Evolutionary conservation across 208 protist genomes (phyloP).

Genomic region (Leishmania guyanensis): DNA sequence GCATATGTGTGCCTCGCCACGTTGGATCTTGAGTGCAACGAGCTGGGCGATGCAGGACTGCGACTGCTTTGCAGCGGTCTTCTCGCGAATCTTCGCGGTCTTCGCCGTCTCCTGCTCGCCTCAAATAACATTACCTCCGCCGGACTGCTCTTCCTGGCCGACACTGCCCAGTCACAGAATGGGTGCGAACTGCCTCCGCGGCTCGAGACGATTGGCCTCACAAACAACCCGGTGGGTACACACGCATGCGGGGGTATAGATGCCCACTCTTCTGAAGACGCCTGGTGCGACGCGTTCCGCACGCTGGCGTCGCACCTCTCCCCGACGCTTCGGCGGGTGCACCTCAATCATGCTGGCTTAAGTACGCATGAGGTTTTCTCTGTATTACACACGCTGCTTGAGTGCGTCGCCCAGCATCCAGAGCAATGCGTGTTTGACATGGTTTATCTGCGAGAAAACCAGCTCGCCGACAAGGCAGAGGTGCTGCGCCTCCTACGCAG

Average conservation of each 20-base stretch:
- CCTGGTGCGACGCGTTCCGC: conserved; percentile 12
- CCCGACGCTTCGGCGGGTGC: conserved; percentile 33
- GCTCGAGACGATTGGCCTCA: conserved; percentile 39
- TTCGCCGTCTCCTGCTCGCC: conserved; percentile 35
- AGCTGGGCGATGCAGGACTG: conserved; percentile 30
- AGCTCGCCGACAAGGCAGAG: conserved; percentile 1
- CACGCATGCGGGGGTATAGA: background rate
- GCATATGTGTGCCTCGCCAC: conserved; percentile 12
- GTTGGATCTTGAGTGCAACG: conserved; percentile 44
- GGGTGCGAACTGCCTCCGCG: background rate
- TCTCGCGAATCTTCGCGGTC: conserved; percentile 9
- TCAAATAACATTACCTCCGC: conserved; percentile 20
- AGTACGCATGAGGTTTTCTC: conserved; percentile 14
- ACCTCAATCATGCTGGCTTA: conserved; percentile 43
- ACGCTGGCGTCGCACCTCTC: background rate
- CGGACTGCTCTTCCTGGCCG: conserved; percentile 10
- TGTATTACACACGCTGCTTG: conserved; percentile 22
- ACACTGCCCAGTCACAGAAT: background rate
- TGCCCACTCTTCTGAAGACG: background rate
- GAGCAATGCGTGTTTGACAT: conserved; percentile 11
- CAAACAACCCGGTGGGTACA: conserved; percentile 38
- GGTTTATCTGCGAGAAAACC: conserved; percentile 29
- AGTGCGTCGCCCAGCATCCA: background rate
- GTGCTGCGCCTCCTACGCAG: background rate
- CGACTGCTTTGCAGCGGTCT: conserved; percentile 17